Conservation (phyloP, 2,329 filamentous ascomycete species). For the Botrytis medusae region DNA sequence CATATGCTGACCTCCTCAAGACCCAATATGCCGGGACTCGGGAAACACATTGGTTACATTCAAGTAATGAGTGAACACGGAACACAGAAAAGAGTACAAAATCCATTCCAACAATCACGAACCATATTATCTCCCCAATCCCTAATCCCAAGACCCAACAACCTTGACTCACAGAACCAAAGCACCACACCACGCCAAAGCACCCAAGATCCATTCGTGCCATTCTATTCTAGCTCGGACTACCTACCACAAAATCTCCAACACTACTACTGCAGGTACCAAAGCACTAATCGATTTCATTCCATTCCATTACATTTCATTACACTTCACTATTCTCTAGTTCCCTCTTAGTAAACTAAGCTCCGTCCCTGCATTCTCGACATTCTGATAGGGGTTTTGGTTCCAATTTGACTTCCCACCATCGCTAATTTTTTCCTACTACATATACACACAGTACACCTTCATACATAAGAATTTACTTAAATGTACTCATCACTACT, state of each 20-base stretch:
- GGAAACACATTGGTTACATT: background rate
- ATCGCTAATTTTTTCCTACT: background rate
- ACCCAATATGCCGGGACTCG: background rate
- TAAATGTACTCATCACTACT: too few species aligned
- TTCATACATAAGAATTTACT: too few species aligned
- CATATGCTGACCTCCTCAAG: background rate
- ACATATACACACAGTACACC: background rate
- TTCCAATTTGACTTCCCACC: background rate
- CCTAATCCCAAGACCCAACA: background rate
- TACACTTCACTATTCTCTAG: background rate
- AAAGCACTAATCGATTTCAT: background rate
- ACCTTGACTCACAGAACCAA: background rate
- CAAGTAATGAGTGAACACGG: background rate
- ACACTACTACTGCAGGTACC: background rate
- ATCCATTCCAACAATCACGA: background rate
- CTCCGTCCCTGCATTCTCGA: background rate
- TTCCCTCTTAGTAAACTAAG: background rate
- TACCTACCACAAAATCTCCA: background rate
- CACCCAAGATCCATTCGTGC: background rate
- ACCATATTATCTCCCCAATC: too few species aligned
- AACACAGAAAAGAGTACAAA: background rate
- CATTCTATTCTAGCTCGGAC: background rate
- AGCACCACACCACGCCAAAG: background rate
- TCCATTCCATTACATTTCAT: background rate
- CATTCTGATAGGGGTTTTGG: background rate